Conservation (phyloP, 2,329 filamentous ascomycete genomes). For the Penicillium occitanis region DNA sequence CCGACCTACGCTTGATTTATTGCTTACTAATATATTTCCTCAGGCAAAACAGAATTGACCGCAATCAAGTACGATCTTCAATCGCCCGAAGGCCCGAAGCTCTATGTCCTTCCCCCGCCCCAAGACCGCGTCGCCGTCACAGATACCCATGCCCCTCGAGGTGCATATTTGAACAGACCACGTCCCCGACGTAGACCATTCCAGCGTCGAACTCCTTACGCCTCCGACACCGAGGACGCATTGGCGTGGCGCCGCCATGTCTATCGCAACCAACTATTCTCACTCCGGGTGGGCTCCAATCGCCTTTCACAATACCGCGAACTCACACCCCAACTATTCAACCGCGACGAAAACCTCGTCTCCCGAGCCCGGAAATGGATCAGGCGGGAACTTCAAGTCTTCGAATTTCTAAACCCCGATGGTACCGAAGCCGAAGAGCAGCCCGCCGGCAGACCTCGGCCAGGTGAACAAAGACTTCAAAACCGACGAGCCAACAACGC, state of each 20-base stretch:
- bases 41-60: constrained; percentile 54
- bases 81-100: constrained; percentile 54
- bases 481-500: constrained; percentile 64
- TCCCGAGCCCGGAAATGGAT: constrained; percentile 79
- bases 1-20: background rate
- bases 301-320: constrained; percentile 73
- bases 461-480: constrained; percentile 36
- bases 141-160: background rate
- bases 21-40: constrained; percentile 3
- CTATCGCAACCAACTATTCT: constrained; percentile 71
- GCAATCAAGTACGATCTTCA: constrained; percentile 67
- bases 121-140: constrained; percentile 22
- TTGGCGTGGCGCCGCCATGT: constrained; percentile 66
- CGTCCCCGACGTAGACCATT: constrained; percentile 24
- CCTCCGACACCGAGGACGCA: constrained; percentile 35
- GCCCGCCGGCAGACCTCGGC: constrained; percentile 22
- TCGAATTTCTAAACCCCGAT: constrained; percentile 64
- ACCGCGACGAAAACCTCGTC: constrained; percentile 64
- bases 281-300: constrained; percentile 79
- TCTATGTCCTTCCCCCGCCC: constrained; percentile 54
- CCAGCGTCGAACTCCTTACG: constrained; percentile 23
- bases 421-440: constrained; percentile 20
- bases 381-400: constrained; percentile 79
- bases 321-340: constrained; percentile 67
- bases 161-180: constrained; percentile 1